A percentile compares a stretch with the other conserved stretches of the same genome.
phyloP scores from a whole-genome alignment of 345 rosid species.

The Eucalyptus brandiana region DNA sequence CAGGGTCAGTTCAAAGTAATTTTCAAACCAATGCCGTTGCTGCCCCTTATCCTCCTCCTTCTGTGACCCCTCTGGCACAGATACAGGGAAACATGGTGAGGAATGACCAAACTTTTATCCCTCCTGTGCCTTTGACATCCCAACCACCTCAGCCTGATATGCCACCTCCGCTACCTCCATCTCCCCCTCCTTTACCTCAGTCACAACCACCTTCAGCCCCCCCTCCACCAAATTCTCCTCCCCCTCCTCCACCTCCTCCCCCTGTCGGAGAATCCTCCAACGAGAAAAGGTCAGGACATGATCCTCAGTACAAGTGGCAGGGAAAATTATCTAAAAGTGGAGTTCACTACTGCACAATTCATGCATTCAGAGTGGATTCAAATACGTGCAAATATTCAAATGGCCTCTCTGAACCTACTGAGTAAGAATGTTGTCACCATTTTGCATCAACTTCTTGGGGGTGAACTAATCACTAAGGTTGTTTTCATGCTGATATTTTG shows the following conservation, averaged over 20 bases:
- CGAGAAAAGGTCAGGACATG: constrained; percentile 28
- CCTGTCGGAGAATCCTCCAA: constrained; percentile 23
- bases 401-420: constrained; percentile 69
- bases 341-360: constrained; percentile 72
- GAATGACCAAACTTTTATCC: constrained; percentile 41
- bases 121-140: constrained; percentile 35
- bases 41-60: constrained; percentile 63
- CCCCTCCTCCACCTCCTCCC: constrained; percentile 29
- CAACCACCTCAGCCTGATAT: constrained; percentile 35
- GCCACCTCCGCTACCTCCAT: constrained; percentile 38
- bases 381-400: constrained; percentile 65
- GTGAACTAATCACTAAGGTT: not conserved
- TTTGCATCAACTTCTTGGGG: not conserved
- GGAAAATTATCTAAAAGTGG: constrained; percentile 86
- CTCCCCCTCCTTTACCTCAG: constrained; percentile 63
- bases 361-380: constrained; percentile 63
- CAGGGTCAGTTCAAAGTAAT: constrained; percentile 28
- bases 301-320: constrained; percentile 57
- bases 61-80: constrained; percentile 71
- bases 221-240: constrained; percentile 83
- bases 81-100: constrained; percentile 53
- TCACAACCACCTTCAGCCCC: constrained; percentile 74
- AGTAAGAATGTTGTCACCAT: constrained; percentile 34
- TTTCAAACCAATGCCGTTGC: constrained; percentile 42
- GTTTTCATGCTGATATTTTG: constrained; percentile 3